Evolutionary conservation across 148 eudicot species (phyloP).

Genomic region (Vaccinium macrocarpon): DNA sequence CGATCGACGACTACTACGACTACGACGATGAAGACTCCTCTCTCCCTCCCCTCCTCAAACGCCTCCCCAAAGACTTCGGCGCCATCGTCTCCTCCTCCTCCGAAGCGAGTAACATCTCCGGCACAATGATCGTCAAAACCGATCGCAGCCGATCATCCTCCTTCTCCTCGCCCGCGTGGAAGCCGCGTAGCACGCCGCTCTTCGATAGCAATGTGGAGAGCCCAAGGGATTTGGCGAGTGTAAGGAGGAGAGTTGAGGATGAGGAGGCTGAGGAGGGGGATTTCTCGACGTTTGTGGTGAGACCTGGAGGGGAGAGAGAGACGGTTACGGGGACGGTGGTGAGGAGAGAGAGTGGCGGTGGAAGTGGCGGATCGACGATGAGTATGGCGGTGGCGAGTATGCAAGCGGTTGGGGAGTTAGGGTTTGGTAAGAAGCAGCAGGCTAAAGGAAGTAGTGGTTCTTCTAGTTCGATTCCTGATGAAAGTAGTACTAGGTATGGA

Average conservation of each 20-base stretch:
- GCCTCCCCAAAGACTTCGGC: constrained; percentile 94
- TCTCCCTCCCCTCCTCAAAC: constrained; percentile 86
- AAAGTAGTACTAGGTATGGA: constrained; percentile 30
- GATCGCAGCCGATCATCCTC: constrained; percentile 25
- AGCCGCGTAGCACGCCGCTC: constrained; percentile 28
- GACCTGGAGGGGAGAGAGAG: constrained; percentile 39
- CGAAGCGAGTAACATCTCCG: constrained; percentile 36
- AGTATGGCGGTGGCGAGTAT: constrained; percentile 94
- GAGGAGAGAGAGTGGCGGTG: constrained; percentile 39
- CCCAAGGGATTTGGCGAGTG: constrained; percentile 24
- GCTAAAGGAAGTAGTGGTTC: constrained; percentile 25
- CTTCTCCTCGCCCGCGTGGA: constrained; percentile 17
- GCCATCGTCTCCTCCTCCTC: constrained; percentile 31
- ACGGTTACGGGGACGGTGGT: constrained; percentile 57
- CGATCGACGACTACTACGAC: constrained; percentile 16
- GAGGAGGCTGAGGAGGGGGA: no score
- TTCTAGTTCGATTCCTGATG: constrained; percentile 22
- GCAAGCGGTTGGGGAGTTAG: constrained; percentile 67
- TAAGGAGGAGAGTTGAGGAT: constrained; percentile 25
- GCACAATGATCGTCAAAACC: constrained; percentile 59
- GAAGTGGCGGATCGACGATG: constrained; percentile 43
- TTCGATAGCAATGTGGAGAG: constrained; percentile 23
- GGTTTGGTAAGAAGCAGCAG: constrained; percentile 51
- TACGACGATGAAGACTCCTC: constrained; percentile 55
- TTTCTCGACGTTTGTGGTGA: constrained; percentile 76